Evolutionary conservation across 2,329 filamentous ascomycete genomes (phyloP), one percentile per base, ranked within the genome.

Genomic region (Ceratocystis albifundus): DNA sequence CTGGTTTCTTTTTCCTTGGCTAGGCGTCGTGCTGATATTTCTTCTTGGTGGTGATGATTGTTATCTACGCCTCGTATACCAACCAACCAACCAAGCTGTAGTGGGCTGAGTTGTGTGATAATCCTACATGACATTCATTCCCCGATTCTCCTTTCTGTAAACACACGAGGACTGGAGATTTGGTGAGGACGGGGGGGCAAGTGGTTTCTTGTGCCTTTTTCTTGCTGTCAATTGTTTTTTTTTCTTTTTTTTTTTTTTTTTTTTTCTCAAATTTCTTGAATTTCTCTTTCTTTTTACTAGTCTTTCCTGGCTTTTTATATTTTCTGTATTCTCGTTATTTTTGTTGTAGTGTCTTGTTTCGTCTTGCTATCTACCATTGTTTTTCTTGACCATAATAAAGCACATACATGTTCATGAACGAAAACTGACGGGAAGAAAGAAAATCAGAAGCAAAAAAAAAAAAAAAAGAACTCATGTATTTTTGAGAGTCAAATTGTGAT

Each of bases 331-430:
- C 36, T 41, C 10, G 36, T 41, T 41, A 41, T 32, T 59, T 59
- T 59, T 17, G 28, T 32, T 17, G 55, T 22, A 30, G 22, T 57
- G 30, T 28, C 12, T 59, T 32, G 36, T 41, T 15, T 41, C 15
- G 36, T 32, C 55, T 59, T 36, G 28, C 55, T 32, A 59, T 59
- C 55, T 59, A 59, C 55, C n/a, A 57, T 32, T 59, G 25, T 59
- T 32, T 32, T 32, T 20, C 32, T 17, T 36, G 55, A 32, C 28
- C 8, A 59, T 59, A 59, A 59, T 59, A 59, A 59, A 32, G 25
- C 28, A 59, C 25, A 59, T 59, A 59, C 25, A 59, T 59, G 28
- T 59, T 36, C 7, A 32, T 59, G 28, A 53, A 25, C 15, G 48
- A 22, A 10, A 53, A 25, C 20, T 17, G 15, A 1, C 3, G 10